These are phyloP conservation scores for Novymonas esmeraldas DNA, from an alignment of 208 protist species.

Conservation along the genomic window DNA sequence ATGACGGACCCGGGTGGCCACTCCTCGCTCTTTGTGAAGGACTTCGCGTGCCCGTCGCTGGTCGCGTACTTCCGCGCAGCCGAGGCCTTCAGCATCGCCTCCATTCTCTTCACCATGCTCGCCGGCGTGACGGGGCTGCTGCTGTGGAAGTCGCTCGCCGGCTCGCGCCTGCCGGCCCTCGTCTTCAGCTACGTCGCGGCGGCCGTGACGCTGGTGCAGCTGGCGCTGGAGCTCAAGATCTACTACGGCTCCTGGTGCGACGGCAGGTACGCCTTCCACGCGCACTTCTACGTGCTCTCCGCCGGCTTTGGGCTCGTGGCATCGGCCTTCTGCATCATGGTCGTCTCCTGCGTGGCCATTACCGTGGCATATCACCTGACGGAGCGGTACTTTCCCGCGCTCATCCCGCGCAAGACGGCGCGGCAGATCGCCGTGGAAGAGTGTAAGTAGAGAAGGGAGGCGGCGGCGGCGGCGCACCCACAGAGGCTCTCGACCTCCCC, in stretches of 20 bases:
- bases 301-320: conserved; percentile 63
- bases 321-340: conserved; percentile 51
- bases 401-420: conserved; percentile 41
- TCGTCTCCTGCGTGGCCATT: conserved; percentile 34
- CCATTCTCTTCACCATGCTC: conserved; percentile 43
- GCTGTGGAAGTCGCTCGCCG: conserved; percentile 54
- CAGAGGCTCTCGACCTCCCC: too few relatives aligned
- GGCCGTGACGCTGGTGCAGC: conserved; percentile 46
- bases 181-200: conserved; percentile 47
- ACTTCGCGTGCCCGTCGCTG: conserved; percentile 45
- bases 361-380: conserved; percentile 49
- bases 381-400: conserved; percentile 47
- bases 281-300: conserved; percentile 56
- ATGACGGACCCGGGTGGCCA: conserved; percentile 17
- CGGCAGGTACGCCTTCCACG: conserved; percentile 48
- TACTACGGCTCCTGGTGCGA: conserved; percentile 75
- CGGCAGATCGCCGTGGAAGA: conserved; percentile 54
- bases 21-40: conserved; percentile 27
- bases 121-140: conserved; percentile 44
- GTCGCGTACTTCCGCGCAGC: conserved; percentile 47
- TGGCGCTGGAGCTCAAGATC: conserved; percentile 57
- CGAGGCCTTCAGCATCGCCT: conserved; percentile 57
- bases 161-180: conserved; percentile 43
- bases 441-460: conserved; percentile 7
- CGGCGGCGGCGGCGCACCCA: not conserved